Evolutionary conservation across 129 eudicot genomes (phyloP), one percentile per base, ranked within the genome.

Genomic region (Tanacetum coccineum): DNA sequence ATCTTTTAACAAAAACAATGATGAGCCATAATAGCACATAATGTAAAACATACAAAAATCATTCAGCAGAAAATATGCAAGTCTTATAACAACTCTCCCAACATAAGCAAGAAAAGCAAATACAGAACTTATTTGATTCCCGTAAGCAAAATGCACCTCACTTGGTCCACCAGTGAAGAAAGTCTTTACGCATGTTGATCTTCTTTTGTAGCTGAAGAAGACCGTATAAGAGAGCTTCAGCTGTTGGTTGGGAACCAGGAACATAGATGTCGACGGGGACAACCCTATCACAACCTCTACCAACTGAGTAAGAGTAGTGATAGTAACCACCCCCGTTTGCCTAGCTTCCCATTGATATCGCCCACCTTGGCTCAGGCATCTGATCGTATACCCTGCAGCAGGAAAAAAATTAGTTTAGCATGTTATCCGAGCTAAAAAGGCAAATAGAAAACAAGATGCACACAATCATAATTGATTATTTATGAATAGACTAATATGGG

Each of bases 331-430:
- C 98, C 59, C 96, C 96, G 12, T 92, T 92, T 65, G 98, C 98
- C 66, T 96, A 92, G 85, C 96, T 88, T 78, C 98, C 98, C 98
- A 92, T 92, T 0, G 98, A n/a, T n/a, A n/a, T n/a, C n/a, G n/a
- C n/a, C n/a, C n/a, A n/a, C n/a, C n/a, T n/a, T n/a, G n/a, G n/a
- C 80, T 92, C 98, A 0, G 96, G 96, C 98, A 92, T 92, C 72
- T 92, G 98, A 42, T 92, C 98, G 40, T 92, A 92, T 13, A 92
- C 97, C 79, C 96, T 91, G 83, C 78, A 80, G 51, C 53, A 52
- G 20, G 12, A 51, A 17, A 45, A 54, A 3, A 15, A 1, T 6
- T 9, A 51, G 3, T 51, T 14, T 20, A 55, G 25, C 13, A 53
- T 55, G 60, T 55, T 30, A 55, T 18, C 6, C 36, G 14, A 55